Evolutionary conservation across 192 early-diverging fungal species (phyloP).

Genomic region (Rhizophagus sp.): DNA sequence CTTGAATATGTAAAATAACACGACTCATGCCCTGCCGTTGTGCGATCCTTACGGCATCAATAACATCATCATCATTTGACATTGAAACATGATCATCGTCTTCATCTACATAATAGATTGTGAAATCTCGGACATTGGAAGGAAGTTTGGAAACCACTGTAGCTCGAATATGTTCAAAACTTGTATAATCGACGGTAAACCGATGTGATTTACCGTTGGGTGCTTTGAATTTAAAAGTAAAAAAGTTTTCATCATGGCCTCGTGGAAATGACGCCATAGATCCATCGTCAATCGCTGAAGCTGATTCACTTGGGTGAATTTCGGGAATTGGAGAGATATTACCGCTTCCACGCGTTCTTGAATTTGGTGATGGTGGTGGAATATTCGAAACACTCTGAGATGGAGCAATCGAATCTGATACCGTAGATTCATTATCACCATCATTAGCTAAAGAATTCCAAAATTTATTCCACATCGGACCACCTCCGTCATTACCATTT

Average conservation of each 20-base stretch:
- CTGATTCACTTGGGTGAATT: slow-evolving; percentile 59
- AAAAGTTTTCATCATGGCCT: slow-evolving; percentile 44
- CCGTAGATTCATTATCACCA: slow-evolving; percentile 63
- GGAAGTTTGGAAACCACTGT: slow-evolving; percentile 62
- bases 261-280: slow-evolving; percentile 41
- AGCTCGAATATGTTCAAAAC: slow-evolving; percentile 53
- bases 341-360: slow-evolving; percentile 33
- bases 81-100: slow-evolving; percentile 87
- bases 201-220: slow-evolving; percentile 73
- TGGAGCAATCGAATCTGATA: slow-evolving; percentile 60
- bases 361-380: slow-evolving; percentile 45
- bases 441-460: slow-evolving; percentile 70
- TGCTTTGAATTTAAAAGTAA: slow-evolving; percentile 80
- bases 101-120: slow-evolving; percentile 86
- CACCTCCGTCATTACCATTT: slow-evolving; percentile 47
- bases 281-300: slow-evolving; percentile 52
- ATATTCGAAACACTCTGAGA: slow-evolving; percentile 46
- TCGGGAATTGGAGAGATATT: slow-evolving; percentile 50
- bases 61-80: slow-evolving; percentile 73
- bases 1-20: slow-evolving; percentile 68
- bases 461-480: slow-evolving; percentile 79
- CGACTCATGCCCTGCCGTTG: slow-evolving; percentile 73
- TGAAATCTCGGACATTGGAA: slow-evolving; percentile 41
- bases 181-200: slow-evolving; percentile 60
- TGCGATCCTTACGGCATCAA: slow-evolving; percentile 83